These are phyloP conservation scores for Plenodomus lindquistii DNA, from an alignment of 2,329 filamentous ascomycete genomes.

Conservation along the genomic window DNA sequence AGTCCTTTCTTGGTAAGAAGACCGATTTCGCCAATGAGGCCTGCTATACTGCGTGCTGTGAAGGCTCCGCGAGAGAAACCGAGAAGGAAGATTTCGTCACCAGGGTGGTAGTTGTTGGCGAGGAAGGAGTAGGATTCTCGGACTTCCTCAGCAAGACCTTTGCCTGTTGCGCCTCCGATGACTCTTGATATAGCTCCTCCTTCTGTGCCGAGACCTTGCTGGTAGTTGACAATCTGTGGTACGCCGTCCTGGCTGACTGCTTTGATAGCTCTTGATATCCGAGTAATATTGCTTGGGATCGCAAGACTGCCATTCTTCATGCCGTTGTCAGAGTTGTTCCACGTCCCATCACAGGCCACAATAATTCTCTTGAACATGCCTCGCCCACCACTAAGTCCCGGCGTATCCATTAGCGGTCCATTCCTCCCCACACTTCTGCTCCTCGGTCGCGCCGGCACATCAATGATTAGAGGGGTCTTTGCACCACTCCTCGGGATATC, in stretches of 20 bases:
- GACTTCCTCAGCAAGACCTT: constrained; percentile 53
- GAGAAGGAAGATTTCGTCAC: constrained; percentile 54
- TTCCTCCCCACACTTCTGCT: constrained; percentile 31
- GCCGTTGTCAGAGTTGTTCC: constrained; percentile 54
- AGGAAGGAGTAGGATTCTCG: constrained; percentile 56
- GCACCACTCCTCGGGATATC: constrained; percentile 26
- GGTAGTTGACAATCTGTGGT: constrained; percentile 57
- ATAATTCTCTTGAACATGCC: constrained; percentile 48
- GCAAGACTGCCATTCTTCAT: constrained; percentile 49
- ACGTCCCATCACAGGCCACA: constrained; percentile 51
- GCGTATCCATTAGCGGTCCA: constrained; percentile 30
- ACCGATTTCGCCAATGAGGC: constrained; percentile 51
- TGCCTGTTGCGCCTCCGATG: constrained; percentile 47
- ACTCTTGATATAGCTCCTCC: constrained; percentile 50
- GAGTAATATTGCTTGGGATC: constrained; percentile 55
- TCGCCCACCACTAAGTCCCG: constrained; percentile 40
- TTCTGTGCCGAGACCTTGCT: constrained; percentile 52
- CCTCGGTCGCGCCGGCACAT: constrained; percentile 29
- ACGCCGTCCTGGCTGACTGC: constrained; percentile 52
- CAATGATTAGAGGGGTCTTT: constrained; percentile 34
- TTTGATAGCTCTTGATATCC: constrained; percentile 55
- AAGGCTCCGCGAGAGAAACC: constrained; percentile 55
- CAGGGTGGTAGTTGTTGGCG: constrained; percentile 57
- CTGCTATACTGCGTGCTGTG: constrained; percentile 50
- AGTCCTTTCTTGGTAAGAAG: constrained; percentile 54